Evolutionary conservation across 805 yeast species (phyloP).

Genomic region (Wickerhamomyces strasburgensis): DNA sequence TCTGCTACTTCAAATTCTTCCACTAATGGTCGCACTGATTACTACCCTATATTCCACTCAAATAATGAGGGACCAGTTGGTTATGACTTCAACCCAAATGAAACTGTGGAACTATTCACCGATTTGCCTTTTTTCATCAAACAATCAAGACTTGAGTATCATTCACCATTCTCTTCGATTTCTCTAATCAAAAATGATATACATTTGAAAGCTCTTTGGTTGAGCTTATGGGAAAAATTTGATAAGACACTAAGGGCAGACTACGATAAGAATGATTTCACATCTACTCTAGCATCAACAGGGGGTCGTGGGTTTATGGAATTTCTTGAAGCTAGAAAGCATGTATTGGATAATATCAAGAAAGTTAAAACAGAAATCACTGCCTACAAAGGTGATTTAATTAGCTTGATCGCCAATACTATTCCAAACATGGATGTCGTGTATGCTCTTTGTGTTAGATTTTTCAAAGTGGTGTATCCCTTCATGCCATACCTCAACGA

Average conservation of each 20-base stretch:
- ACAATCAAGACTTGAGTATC: slow-evolving; percentile 37
- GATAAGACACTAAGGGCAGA: slow-evolving; percentile 4
- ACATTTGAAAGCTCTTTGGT: slow-evolving; percentile 33
- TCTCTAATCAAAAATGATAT: slow-evolving; percentile 45
- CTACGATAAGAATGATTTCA: slow-evolving; percentile 2
- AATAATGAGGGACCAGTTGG: not conserved
- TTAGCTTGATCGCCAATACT: slow-evolving; percentile 9
- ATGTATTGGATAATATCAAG: slow-evolving; percentile 8
- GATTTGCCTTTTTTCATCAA: slow-evolving; percentile 38
- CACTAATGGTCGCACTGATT: too few relatives aligned
- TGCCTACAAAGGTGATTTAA: slow-evolving; percentile 1
- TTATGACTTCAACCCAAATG: slow-evolving; percentile 27
- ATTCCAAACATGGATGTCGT: slow-evolving; percentile 17
- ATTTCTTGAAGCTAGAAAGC: slow-evolving; percentile 11
- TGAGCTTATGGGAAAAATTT: slow-evolving; percentile 18
- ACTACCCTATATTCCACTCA: too few relatives aligned
- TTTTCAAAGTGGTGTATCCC: slow-evolving; percentile 23
- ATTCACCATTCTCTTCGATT: slow-evolving; percentile 50
- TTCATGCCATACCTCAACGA: slow-evolving; percentile 24
- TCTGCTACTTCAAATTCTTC: too few relatives aligned
- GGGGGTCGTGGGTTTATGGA: slow-evolving; percentile 7
- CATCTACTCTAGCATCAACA: not conserved
- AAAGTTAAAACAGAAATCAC: slow-evolving; percentile 1
- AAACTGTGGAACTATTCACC: slow-evolving; percentile 38
- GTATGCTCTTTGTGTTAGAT: slow-evolving; percentile 17